Evolutionary conservation across 2,329 filamentous ascomycete genomes (phyloP).

Genomic region (Fusarium hainanense): DNA sequence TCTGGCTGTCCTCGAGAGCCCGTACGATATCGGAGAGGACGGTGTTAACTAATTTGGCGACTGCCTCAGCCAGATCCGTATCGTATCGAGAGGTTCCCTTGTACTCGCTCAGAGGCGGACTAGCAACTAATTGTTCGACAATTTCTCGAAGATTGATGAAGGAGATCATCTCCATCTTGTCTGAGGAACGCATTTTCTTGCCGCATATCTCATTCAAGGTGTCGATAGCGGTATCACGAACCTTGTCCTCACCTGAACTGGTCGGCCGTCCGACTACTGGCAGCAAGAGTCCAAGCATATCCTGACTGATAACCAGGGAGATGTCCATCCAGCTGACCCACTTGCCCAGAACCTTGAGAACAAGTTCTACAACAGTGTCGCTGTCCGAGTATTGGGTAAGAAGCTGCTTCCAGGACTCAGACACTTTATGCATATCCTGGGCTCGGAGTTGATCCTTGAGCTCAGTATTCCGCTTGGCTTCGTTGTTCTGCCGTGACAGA

Average conservation of each 20-base stretch:
- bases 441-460: conserved; percentile 91
- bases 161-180: conserved; percentile 93
- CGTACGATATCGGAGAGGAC: conserved; percentile 88
- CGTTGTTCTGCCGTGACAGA: conserved; percentile 78
- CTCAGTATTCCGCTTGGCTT: conserved; percentile 86
- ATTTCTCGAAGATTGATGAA: conserved; percentile 91
- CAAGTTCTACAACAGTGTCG: conserved; percentile 83
- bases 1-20: conserved; percentile 76
- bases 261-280: conserved; percentile 85
- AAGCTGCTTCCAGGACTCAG: conserved; percentile 91
- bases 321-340: conserved; percentile 99
- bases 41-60: conserved; percentile 95
- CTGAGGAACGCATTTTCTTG: conserved; percentile 95
- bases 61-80: conserved; percentile 92
- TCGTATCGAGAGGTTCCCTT: conserved; percentile 89
- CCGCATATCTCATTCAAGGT: conserved; percentile 95
- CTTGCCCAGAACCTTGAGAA: conserved; percentile 89
- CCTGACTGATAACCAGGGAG: conserved; percentile 87
- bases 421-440: conserved; percentile 89
- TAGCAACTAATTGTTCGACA: conserved; percentile 85
- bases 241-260: conserved; percentile 75
- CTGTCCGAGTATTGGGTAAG: conserved; percentile 80
- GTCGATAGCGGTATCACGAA: conserved; percentile 91
- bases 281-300: conserved; percentile 86
- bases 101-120: conserved; percentile 81